These are phyloP conservation scores for Parachaetomium inaequale DNA, from an alignment of 495 filamentous ascomycete species.

Conservation along the genomic window DNA sequence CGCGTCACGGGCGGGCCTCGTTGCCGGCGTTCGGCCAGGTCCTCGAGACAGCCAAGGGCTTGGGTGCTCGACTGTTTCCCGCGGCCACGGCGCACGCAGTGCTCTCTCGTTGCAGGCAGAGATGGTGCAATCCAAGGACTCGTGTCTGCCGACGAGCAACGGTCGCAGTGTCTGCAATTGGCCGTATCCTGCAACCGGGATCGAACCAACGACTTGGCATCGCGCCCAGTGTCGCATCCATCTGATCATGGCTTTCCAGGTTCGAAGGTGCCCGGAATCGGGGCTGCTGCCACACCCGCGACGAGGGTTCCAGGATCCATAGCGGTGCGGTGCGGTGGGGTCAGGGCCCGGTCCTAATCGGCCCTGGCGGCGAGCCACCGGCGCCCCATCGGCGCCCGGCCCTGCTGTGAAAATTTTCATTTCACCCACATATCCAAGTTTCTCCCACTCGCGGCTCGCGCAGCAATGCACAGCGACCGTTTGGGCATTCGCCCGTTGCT, in stretches of 20 bases:
- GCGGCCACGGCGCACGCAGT: not conserved
- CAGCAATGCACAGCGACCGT: slow-evolving; percentile 14
- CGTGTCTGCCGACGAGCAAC: not conserved
- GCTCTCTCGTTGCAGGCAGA: not conserved
- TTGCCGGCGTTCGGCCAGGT: slow-evolving; percentile 7
- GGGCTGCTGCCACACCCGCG: not conserved
- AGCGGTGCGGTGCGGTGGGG: not conserved
- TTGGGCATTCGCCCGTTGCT: slow-evolving; percentile 7
- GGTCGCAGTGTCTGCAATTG: not conserved
- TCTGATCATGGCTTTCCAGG: not conserved
- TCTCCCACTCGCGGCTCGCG: slow-evolving; percentile 7
- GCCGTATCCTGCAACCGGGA: not conserved
- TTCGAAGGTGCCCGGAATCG: not conserved
- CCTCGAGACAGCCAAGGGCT: slow-evolving; percentile 24
- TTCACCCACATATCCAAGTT: slow-evolving; percentile 16
- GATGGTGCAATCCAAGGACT: not conserved
- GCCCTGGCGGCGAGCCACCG: not conserved
- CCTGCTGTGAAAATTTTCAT: slow-evolving; percentile 23
- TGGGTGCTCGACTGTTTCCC: not conserved
- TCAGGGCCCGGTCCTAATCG: slow-evolving; percentile 1
- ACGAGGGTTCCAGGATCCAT: not conserved
- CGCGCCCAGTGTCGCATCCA: not conserved
- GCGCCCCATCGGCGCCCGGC: not conserved
- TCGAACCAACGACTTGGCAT: slow-evolving; percentile 8
- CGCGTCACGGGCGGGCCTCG: slow-evolving; percentile 18